Conservation (phyloP, 2,329 filamentous ascomycete genomes). For the Fusarium praegraminearum region DNA sequence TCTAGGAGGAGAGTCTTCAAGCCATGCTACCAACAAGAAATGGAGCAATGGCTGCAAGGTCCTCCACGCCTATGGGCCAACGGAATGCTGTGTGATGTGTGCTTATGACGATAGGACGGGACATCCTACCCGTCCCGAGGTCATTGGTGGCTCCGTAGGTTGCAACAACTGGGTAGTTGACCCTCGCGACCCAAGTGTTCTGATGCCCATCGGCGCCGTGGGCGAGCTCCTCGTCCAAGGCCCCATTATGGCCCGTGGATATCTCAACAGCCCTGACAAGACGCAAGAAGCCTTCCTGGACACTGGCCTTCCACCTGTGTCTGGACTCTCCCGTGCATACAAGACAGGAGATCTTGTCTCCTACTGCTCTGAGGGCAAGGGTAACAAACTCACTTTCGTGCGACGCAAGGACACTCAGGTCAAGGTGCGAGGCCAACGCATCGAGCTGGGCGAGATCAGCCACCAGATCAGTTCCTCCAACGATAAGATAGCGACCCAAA, state of each 20-base stretch:
- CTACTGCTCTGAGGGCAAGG: constrained; percentile 1
- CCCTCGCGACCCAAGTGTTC: not conserved
- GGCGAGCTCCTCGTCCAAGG: not conserved
- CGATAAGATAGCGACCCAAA: not conserved
- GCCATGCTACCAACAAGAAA: not conserved
- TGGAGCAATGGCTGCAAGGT: not conserved
- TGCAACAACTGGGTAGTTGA: constrained; percentile 2
- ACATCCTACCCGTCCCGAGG: not conserved
- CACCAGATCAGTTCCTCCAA: not conserved
- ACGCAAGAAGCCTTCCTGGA: not conserved
- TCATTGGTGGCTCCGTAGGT: not conserved
- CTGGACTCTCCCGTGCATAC: not conserved
- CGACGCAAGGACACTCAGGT: not conserved
- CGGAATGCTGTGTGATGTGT: not conserved
- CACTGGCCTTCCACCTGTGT: not conserved
- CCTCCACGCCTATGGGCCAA: not conserved
- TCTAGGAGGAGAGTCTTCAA: not conserved
- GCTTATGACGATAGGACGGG: not conserved
- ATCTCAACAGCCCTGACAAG: constrained; percentile 4
- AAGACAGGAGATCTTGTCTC: not conserved
- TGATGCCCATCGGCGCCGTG: constrained; percentile 1
- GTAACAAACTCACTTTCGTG: not conserved
- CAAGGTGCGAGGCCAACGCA: not conserved
- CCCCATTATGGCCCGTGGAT: not conserved
- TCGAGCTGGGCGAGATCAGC: constrained; percentile 4